Conservation (phyloP, 1,284 basidiomycete genomes). For the Malassezia furfur region DNA sequence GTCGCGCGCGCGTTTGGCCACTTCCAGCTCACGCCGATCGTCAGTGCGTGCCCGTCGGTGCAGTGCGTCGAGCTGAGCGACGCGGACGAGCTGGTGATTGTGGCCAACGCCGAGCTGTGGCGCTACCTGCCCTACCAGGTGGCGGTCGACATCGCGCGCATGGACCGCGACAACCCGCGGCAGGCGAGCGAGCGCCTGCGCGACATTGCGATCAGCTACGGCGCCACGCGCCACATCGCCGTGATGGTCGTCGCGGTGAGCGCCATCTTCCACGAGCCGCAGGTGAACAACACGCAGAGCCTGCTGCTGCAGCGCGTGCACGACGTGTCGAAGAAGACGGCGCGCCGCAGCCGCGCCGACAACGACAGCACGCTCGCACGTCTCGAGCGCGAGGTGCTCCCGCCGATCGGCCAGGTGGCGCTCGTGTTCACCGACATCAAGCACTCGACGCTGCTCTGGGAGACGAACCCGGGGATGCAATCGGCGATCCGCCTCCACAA, state of each 20-base stretch:
- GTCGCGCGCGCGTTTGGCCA: conserved; percentile 88
- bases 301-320: conserved; percentile 17
- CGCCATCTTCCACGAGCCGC: conserved; percentile 59
- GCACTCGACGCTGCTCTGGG: conserved; percentile 95
- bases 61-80: conserved; percentile 64
- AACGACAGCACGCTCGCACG: conserved; percentile 51
- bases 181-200: conserved; percentile 91
- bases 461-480: conserved; percentile 90
- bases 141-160: conserved; percentile 88
- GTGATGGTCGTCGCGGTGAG: conserved; percentile 89
- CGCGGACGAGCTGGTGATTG: conserved; percentile 90
- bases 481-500: conserved; percentile 90
- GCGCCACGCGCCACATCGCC: conserved; percentile 86
- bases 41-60: conserved; percentile 81
- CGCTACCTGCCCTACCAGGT: conserved; percentile 89
- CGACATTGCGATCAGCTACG: conserved; percentile 94
- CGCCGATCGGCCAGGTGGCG: conserved; percentile 79
- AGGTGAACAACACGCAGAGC: conserved; percentile 23
- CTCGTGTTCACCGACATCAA: conserved; percentile 97
- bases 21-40: conserved; percentile 78
- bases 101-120: conserved; percentile 89
- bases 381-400: conserved; percentile 70
- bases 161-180: conserved; percentile 76
- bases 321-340: conserved; percentile 23
- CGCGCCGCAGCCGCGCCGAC: conserved; percentile 27